Evolutionary conservation across 345 rosid species (phyloP).

Genomic region (Isatis tinctoria): DNA sequence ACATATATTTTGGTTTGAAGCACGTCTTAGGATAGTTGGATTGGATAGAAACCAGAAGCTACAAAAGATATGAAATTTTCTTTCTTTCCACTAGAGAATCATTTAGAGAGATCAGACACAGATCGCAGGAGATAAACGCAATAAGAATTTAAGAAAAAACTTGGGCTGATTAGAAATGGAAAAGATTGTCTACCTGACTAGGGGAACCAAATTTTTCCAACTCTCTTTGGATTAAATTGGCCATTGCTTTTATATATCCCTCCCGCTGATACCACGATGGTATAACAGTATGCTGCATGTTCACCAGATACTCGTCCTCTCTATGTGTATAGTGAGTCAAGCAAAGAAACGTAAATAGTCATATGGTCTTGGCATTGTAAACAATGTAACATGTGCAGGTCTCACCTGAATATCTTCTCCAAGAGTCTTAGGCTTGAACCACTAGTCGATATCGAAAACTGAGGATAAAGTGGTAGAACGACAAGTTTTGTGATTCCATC

Average conservation of each 20-base stretch:
- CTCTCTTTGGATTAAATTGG: constrained; percentile 75
- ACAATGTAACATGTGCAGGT: constrained; percentile 9
- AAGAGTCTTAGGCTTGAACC: constrained; percentile 98
- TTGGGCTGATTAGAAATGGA: background rate
- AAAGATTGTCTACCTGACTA: constrained; percentile 49
- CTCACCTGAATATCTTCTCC: constrained; percentile 88
- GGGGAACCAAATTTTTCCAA: constrained; percentile 59
- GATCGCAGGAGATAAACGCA: background rate
- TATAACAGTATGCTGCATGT: constrained; percentile 98
- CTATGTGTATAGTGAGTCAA: constrained; percentile 37
- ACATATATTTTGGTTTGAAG: constrained; percentile 28
- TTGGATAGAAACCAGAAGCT: background rate
- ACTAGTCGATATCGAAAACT: constrained; percentile 96
- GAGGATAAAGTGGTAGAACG: constrained; percentile 98
- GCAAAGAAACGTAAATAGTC: constrained; percentile 16
- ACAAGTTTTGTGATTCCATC: constrained; percentile 92
- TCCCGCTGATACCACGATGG: constrained; percentile 99
- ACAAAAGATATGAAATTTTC: background rate
- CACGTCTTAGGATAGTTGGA: constrained; percentile 19
- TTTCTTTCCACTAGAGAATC: background rate
- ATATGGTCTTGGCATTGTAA: constrained; percentile 11
- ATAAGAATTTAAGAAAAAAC: background rate
- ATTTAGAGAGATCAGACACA: too few species aligned
- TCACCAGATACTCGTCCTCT: constrained; percentile 96
- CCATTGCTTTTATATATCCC: constrained; percentile 90